Evolutionary conservation across 352 stramenopile species (phyloP).

Genomic region (Pythium brassicae): DNA sequence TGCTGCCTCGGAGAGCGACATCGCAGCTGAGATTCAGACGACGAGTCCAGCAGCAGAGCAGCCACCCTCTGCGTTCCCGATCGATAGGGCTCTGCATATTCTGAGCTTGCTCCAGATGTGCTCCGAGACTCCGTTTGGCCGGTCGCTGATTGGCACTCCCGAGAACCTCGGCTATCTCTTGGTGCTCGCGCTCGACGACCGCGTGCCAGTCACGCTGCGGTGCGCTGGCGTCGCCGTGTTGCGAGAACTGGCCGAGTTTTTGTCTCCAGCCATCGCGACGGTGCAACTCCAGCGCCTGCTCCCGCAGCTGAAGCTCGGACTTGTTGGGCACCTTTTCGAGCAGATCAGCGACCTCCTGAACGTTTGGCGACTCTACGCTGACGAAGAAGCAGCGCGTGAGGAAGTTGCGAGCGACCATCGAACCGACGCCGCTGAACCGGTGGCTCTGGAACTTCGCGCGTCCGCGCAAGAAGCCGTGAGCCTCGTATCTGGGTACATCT

Average conservation of each 20-base stretch:
- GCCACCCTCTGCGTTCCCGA: slow-evolving; percentile 21
- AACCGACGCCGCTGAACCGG: neutral
- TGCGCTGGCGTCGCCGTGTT: slow-evolving; percentile 44
- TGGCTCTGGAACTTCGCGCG: slow-evolving; percentile 28
- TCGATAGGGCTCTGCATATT: slow-evolving; percentile 62
- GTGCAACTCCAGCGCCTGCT: slow-evolving; percentile 28
- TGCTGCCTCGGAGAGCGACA: slow-evolving; percentile 41
- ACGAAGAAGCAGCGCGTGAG: slow-evolving; percentile 11
- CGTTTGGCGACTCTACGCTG: slow-evolving; percentile 34
- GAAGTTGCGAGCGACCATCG: neutral
- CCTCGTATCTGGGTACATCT: slow-evolving; percentile 41
- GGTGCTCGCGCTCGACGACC: slow-evolving; percentile 44
- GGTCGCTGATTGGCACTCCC: slow-evolving; percentile 42
- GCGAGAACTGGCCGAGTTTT: slow-evolving; percentile 27
- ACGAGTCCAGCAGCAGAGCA: slow-evolving; percentile 30
- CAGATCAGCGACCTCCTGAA: slow-evolving; percentile 28
- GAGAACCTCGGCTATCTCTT: slow-evolving; percentile 65
- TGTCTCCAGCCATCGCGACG: slow-evolving; percentile 34
- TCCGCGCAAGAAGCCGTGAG: slow-evolving; percentile 41
- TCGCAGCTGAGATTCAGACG: slow-evolving; percentile 46
- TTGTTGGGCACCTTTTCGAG: slow-evolving; percentile 38
- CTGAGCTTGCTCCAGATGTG: slow-evolving; percentile 62
- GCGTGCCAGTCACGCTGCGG: slow-evolving; percentile 40
- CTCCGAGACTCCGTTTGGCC: slow-evolving; percentile 44
- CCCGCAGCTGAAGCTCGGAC: slow-evolving; percentile 12